Conservation (phyloP, 345 rosid genomes). For the Sonneratia alba region DNA sequence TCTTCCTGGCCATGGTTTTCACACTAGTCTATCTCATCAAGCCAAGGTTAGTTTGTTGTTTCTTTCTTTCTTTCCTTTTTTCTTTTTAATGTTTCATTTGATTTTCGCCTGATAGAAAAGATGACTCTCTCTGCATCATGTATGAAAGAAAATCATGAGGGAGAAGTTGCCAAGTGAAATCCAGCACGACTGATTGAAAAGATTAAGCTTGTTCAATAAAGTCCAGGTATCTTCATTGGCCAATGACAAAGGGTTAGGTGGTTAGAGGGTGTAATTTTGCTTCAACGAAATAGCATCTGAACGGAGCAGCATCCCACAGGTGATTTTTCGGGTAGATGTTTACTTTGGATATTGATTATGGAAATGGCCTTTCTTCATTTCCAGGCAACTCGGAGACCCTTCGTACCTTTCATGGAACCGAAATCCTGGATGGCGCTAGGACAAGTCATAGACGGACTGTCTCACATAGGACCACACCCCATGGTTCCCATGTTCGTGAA, state of each 20-base stretch:
- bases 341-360: too few species aligned
- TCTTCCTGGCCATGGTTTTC: slow-evolving; percentile 76
- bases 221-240: too few species aligned
- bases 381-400: slow-evolving; percentile 94
- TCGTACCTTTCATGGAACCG: slow-evolving; percentile 95
- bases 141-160: background rate
- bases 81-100: background rate
- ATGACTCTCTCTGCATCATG: background rate
- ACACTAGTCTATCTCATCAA: slow-evolving; percentile 73
- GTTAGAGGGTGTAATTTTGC: too few species aligned
- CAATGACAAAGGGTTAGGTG: too few species aligned
- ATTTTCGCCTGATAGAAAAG: background rate
- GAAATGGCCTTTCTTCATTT: slow-evolving; percentile 5
- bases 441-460: slow-evolving; percentile 4
- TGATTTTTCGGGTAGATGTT: too few species aligned
- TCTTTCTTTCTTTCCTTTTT: too few species aligned
- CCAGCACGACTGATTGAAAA: background rate
- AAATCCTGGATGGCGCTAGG: slow-evolving; percentile 55
- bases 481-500: background rate
- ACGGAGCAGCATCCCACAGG: too few species aligned
- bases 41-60: slow-evolving; percentile 57
- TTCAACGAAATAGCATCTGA: too few species aligned
- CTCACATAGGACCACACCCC: background rate
- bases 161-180: background rate
- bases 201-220: background rate